Evolutionary conservation across 768 basidiomycete species (phyloP), one percentile per base, ranked within the genome.

Genomic region (Pleurotus pulmonarius): DNA sequence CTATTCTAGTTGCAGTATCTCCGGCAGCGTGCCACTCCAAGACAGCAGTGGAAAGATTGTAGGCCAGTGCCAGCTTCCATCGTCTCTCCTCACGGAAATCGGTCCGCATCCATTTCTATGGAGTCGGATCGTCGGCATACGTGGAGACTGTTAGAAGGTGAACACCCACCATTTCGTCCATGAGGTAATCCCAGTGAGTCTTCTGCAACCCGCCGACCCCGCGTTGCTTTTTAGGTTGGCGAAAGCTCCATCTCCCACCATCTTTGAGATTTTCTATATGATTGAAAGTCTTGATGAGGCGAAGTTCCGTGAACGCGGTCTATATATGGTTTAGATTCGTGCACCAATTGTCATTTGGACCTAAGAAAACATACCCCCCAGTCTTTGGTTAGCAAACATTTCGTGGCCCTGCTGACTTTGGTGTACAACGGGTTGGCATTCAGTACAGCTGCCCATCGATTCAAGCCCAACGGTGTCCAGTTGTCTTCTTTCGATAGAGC

Each of bases 151-250:
- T 25, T 44, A 8, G 11, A 34, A 34, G 12, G 37, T 15, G 38
- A 22, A 25, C 16, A 74, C 82, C 62, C 55, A 92, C 93, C 94
- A 98, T 94, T 71, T 99, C 97, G 59, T 98, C 96, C 69, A 99
- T 72, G 34, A 99, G 76, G 70, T 94, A 90, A 67, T 98, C 97
- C 93, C 93, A 95, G 65, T 98, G 94, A 0, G 88, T 84, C 72
- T 95, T 97, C 2, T 77, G 74, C 48, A 87, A 62, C 1, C 86
- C 85, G 18, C 87, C 85, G 15, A 94, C 79, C 25, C 85, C 88
- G 57, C 90, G 80, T 65, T 95, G 92, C 70, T 94, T 96, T 72
- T 96, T 98, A 8, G 94, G 94, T 65, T 99, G 97, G 52, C 96
- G 76, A 63, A 96, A 92, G 61, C 90, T 89, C 96, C 97, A 99